Base-by-base conservation (phyloP, 768 basidiomycete genomes). In the Mycena olivaceomarginata region DNA sequence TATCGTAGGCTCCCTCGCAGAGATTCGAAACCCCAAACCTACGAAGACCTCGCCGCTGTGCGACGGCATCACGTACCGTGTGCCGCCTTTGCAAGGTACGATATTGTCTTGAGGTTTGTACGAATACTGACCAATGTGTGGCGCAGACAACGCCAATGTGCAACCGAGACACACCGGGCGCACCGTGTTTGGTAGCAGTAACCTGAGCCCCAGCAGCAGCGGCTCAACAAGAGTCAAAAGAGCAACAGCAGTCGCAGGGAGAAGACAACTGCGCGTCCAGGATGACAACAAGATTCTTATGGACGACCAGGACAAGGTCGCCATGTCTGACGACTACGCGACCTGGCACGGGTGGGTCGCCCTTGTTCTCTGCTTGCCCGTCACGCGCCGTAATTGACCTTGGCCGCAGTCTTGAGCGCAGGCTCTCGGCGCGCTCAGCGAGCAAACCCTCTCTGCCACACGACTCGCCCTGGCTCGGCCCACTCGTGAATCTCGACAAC, bases 271-370 rank as follows among this genome's bases (percentile, higher is more conserved):
- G 18, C 65, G 25, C 31, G 15, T 57, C n/a, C 69, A 70, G 5
- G 67, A 66, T 1, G 60, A 73, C 53, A 71, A 73, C 67, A 75
- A 72, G 74, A 69, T 79, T 39, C 70, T 79, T 11, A 73, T 79
- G 67, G 78, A 76, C 53, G 71, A 72, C 43, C 73, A 79, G 67
- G 74, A 76, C 53, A 62, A 56, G 60, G 39, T 51, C 15, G 48
- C 5, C 57, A 57, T 20, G 46, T 11, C 11, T 4, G 70, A 51
- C 22, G 69, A 48, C 43, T 59, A 31, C 46, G 48, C 65, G 75
- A 68, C 75, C 40, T 77, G 75, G 75, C 75, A 77, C 57, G 75
- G 75, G 70, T 77, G 59, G 22, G 70, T 72, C n/a, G 46, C 46
- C 48, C n/a, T n/a, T n/a, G n/a, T n/a, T 56, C 48, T 43, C 41